Evolutionary conservation across 1,284 basidiomycete species (phyloP), one percentile per base, ranked within the genome.

Genomic region (Caloboletus inedulis): DNA sequence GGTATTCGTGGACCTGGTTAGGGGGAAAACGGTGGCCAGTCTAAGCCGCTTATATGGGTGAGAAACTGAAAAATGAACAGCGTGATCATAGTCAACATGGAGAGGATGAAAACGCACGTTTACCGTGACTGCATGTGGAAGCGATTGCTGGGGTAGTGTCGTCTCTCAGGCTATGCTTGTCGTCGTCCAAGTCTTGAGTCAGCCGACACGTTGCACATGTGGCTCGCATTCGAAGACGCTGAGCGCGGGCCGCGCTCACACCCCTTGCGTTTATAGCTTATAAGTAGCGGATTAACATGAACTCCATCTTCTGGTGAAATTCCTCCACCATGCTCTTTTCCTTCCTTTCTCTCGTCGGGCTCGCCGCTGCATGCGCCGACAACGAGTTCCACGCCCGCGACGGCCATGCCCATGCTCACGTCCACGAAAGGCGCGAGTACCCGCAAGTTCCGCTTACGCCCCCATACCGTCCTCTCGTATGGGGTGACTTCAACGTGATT

Each of bases 401-500:
- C 16, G 42, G 36, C 31, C 54, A 50, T 33, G 29, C 18, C 4
- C 74, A 80, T 54, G 59, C 48, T 34, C 72, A 74, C 41, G 43
- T 61, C 25, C 70, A 74, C 50, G 33, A 58, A 31, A 75, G 71
- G 58, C 76, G 79, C 53, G 70, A 75, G 40, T 70, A 70, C 49
- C 74, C 80, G 1, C 66, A 72, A 47, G 58, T 70, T n/a, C 69
- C 69, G 25, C 71, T 87, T 41, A 73, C 80, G 0, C 75, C 76
- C 13, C 87, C 86, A 4, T 74, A 77, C 52, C 74, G 80, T 27
- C 78, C 82, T 33, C 77, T 93, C 33, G 77, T 79, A 46, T 91
- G 88, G 87, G 82, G 85, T 31, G 85, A 91, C 61, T 72, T 92
- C 63, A 91, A 91, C 61, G 68, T 68, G 36, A 61, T 92, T 46